These are phyloP conservation scores for Barbarea vulgaris DNA, from an alignment of 345 rosid species.

Conservation along the genomic window DNA sequence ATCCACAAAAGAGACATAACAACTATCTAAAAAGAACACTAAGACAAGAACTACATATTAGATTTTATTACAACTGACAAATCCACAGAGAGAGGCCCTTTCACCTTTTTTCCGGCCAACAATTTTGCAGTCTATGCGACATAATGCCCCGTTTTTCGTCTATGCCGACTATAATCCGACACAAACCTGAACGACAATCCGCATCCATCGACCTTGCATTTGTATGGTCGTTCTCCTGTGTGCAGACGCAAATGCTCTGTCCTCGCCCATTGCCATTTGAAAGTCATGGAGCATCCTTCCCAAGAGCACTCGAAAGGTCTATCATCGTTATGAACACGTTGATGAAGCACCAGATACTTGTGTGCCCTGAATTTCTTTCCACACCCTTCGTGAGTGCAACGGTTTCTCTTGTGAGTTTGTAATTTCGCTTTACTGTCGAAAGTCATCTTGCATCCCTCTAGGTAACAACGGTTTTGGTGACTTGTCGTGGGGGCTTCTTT, in stretches of 20 bases:
- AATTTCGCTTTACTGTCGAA: conserved; percentile 72
- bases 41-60: conserved; percentile 5
- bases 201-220: conserved; percentile 79
- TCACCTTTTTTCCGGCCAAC: not conserved
- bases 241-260: conserved; percentile 96
- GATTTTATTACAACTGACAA: conserved; percentile 18
- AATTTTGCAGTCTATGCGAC: conserved; percentile 36
- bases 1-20: conserved; percentile 9
- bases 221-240: conserved; percentile 90
- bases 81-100: conserved; percentile 13
- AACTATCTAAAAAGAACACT: not conserved
- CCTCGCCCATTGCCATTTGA: conserved; percentile 99
- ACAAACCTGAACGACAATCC: conserved; percentile 92
- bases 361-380: conserved; percentile 84
- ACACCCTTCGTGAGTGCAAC: conserved; percentile 82
- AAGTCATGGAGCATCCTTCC: conserved; percentile 88
- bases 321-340: conserved; percentile 87
- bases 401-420: conserved; percentile 67
- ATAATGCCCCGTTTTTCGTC: conserved; percentile 91
- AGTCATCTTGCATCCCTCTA: conserved; percentile 89
- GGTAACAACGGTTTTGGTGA: conserved; percentile 55
- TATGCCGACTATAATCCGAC: conserved; percentile 90
- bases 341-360: conserved; percentile 76
- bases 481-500: conserved; percentile 35
- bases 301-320: conserved; percentile 88